phyloP scores from a whole-genome alignment of 2,329 filamentous ascomycete species.

The Diplodia scrobiculata region DNA sequence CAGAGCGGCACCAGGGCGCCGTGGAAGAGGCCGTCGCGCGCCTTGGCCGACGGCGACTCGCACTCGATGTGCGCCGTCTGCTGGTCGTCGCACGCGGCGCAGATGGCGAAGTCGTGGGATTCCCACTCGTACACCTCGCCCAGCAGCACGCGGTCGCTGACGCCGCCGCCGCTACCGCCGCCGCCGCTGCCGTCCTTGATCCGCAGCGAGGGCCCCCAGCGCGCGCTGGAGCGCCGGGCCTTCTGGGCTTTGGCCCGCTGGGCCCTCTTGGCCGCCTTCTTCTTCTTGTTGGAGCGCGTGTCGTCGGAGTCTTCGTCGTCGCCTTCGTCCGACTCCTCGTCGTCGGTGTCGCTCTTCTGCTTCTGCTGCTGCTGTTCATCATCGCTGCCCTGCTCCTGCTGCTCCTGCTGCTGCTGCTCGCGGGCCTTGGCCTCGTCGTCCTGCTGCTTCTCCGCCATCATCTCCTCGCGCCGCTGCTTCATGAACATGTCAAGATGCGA shows the following conservation, averaged over 20 bases:
- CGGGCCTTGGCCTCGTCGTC: neutral
- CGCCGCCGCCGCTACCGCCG: too few relatives aligned
- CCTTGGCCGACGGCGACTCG: neutral
- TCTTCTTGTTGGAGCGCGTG: neutral
- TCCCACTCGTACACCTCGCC: neutral
- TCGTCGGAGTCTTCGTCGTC: neutral
- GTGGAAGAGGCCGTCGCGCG: neutral
- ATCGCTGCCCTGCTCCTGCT: neutral
- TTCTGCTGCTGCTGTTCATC: neutral
- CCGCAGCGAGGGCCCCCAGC: too few relatives aligned
- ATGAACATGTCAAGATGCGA: neutral
- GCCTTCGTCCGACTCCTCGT: too few relatives aligned
- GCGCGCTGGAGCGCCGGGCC: too few relatives aligned
- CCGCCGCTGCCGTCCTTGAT: too few relatives aligned
- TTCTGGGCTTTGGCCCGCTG: too few relatives aligned
- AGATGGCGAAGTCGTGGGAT: neutral
- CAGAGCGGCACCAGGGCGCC: neutral
- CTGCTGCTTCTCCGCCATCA: neutral
- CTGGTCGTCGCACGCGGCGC: neutral
- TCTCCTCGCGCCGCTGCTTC: neutral
- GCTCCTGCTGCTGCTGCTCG: neutral
- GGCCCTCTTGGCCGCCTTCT: too few relatives aligned
- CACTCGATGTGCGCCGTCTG: neutral
- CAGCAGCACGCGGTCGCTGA: too few relatives aligned
- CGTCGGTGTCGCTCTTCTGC: too few relatives aligned